These are phyloP conservation scores for Rutidosis leptorrhynchoides DNA, from an alignment of 129 eudicot species.

Conservation along the genomic window DNA sequence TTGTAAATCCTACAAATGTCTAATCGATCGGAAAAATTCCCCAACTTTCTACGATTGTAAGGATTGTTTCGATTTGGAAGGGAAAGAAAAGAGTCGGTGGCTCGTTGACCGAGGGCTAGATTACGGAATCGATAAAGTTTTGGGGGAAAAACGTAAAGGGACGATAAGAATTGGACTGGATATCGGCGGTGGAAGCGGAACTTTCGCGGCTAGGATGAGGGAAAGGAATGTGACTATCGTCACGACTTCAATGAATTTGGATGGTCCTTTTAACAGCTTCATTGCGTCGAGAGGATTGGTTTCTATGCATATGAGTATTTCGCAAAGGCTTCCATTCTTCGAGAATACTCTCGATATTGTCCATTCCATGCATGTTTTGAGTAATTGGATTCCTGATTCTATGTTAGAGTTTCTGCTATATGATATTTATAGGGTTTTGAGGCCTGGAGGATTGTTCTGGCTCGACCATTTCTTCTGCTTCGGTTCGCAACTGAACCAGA, in stretches of 20 bases:
- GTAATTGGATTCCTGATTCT: constrained; percentile 72
- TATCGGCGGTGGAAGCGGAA: constrained; percentile 82
- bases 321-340: constrained; percentile 84
- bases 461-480: constrained; percentile 75
- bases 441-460: constrained; percentile 80
- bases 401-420: constrained; percentile 69
- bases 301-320: constrained; percentile 70
- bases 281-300: constrained; percentile 70
- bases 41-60: too few species aligned
- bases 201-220: constrained; percentile 83
- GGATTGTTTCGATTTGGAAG: constrained; percentile 64
- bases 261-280: constrained; percentile 66
- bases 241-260: constrained; percentile 74
- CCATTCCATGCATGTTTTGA: constrained; percentile 73
- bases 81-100: constrained; percentile 50
- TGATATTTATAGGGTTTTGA: constrained; percentile 85
- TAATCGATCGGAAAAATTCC: constrained; percentile 47
- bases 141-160: too few species aligned
- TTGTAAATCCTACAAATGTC: constrained; percentile 56
- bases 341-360: constrained; percentile 87
- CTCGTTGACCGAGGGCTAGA: too few species aligned
- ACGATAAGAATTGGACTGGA: too few species aligned
- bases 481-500: constrained; percentile 62
- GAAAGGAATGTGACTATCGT: constrained; percentile 60
- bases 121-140: too few species aligned